A percentile compares a stretch with the other conserved stretches of the same genome.
Evolutionary conservation across 2,329 filamentous ascomycete species (phyloP).

Genomic region (Podosphaera xanthii): DNA sequence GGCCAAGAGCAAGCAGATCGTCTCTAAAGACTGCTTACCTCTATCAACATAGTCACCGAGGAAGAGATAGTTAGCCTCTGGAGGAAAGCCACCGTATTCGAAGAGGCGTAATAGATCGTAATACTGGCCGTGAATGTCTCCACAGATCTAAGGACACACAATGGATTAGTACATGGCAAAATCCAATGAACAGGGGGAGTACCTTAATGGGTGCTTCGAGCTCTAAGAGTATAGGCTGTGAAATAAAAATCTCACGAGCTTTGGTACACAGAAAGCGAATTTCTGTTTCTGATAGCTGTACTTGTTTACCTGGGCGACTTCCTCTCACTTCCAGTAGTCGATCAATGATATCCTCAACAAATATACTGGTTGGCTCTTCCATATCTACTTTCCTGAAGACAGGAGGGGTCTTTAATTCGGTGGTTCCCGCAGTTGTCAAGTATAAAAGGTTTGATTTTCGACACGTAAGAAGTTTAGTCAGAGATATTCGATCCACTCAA

Average conservation of each 20-base stretch:
- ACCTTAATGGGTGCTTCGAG: slow-evolving; percentile 98
- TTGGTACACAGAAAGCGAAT: slow-evolving; percentile 97
- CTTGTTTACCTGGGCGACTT: slow-evolving; percentile 94
- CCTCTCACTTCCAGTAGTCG: slow-evolving; percentile 90
- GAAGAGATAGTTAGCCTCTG: slow-evolving; percentile 98
- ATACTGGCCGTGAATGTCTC: slow-evolving; percentile 98
- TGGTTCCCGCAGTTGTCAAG: slow-evolving; percentile 12
- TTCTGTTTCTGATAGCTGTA: slow-evolving; percentile 87
- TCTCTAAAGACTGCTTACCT: slow-evolving; percentile 97
- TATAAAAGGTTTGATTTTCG: background rate
- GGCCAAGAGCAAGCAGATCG: slow-evolving; percentile 82
- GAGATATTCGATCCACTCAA: slow-evolving; percentile 17
- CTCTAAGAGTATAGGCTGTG: slow-evolving; percentile 91
- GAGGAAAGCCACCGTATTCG: slow-evolving; percentile 94
- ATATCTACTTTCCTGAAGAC: slow-evolving; percentile 24
- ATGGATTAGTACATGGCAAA: background rate
- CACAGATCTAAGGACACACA: slow-evolving; percentile 52
- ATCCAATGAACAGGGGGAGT: slow-evolving; percentile 10
- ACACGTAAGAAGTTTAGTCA: slow-evolving; percentile 7
- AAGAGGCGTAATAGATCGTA: slow-evolving; percentile 93
- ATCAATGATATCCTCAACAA: slow-evolving; percentile 98
- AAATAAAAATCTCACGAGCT: slow-evolving; percentile 97
- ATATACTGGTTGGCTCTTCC: slow-evolving; percentile 71
- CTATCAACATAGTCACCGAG: slow-evolving; percentile 96
- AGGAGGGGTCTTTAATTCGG: slow-evolving; percentile 9